Evolutionary conservation across 2,329 filamentous ascomycete species (phyloP).

Genomic region (Orbilia oligospora): DNA sequence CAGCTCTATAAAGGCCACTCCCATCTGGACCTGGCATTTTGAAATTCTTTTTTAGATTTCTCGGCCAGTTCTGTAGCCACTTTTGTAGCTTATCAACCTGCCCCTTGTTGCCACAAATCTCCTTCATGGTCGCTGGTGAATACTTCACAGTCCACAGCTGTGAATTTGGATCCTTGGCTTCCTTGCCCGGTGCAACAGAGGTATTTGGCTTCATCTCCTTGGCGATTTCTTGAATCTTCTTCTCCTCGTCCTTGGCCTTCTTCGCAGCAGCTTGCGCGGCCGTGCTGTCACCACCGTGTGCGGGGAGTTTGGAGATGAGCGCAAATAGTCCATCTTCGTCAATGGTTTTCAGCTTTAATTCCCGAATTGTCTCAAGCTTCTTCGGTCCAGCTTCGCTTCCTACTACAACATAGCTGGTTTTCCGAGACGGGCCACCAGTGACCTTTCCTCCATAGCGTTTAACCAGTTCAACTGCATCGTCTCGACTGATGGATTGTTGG

Average conservation of each 20-base stretch:
- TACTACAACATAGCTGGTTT: slow-evolving; percentile 93
- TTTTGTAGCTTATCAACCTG: slow-evolving; percentile 89
- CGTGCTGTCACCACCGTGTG: slow-evolving; percentile 87
- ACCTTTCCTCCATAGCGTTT: slow-evolving; percentile 94
- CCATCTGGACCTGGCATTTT: slow-evolving; percentile 87
- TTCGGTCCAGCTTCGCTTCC: slow-evolving; percentile 92
- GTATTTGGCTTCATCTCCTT: slow-evolving; percentile 78
- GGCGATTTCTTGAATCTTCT: slow-evolving; percentile 83
- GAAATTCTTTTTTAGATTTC: slow-evolving; percentile 83
- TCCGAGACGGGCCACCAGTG: slow-evolving; percentile 85
- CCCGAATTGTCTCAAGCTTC: slow-evolving; percentile 87
- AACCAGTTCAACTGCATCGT: slow-evolving; percentile 86
- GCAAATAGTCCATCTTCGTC: slow-evolving; percentile 93
- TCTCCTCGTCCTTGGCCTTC: slow-evolving; percentile 86
- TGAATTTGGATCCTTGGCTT: slow-evolving; percentile 70
- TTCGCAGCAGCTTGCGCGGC: slow-evolving; percentile 87
- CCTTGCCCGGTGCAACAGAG: slow-evolving; percentile 67
- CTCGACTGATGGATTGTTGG: slow-evolving; percentile 82
- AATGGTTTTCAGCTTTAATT: slow-evolving; percentile 87
- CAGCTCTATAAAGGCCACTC: slow-evolving; percentile 84
- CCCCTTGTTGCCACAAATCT: slow-evolving; percentile 95
- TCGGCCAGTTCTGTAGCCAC: slow-evolving; percentile 88
- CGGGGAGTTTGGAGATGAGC: slow-evolving; percentile 83
- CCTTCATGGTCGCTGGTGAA: slow-evolving; percentile 83
- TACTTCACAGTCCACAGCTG: slow-evolving; percentile 96